phyloP scores from a whole-genome alignment of 2,329 filamentous ascomycete genomes.

The Sclerotinia nivalis region DNA sequence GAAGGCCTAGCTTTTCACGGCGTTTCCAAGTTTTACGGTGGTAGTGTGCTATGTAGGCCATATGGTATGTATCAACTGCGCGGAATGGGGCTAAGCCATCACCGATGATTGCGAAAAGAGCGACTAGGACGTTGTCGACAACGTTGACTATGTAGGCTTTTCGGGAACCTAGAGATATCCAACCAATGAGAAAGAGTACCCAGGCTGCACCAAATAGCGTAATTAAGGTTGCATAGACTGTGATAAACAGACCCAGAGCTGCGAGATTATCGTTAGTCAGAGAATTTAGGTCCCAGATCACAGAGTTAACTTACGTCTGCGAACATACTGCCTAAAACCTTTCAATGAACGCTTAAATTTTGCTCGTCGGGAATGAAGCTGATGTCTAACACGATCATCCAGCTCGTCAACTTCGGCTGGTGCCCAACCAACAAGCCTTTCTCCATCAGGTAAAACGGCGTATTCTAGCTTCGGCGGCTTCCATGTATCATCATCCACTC shows the following conservation, averaged over 20 bases:
- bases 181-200: conserved; percentile 86
- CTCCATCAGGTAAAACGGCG: conserved; percentile 74
- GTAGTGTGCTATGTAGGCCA: conserved; percentile 77
- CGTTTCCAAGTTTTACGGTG: conserved; percentile 48
- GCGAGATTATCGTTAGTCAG: conserved; percentile 7
- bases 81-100: conserved; percentile 73
- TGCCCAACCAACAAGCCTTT: conserved; percentile 72
- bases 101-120: conserved; percentile 68
- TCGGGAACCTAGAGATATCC: conserved; percentile 76
- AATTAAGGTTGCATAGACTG: conserved; percentile 79
- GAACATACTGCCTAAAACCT: conserved; percentile 77
- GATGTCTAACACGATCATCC: conserved; percentile 85
- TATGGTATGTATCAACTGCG: conserved; percentile 81
- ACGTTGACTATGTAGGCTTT: conserved; percentile 69
- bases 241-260: conserved; percentile 78
- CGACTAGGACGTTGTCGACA: conserved; percentile 69
- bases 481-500: conserved; percentile 28
- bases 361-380: conserved; percentile 77
- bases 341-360: conserved; percentile 76
- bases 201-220: conserved; percentile 82
- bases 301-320: conserved; percentile 54
- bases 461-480: conserved; percentile 47
- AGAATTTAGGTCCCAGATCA: background rate
- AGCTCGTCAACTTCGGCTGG: conserved; percentile 71
- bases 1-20: conserved; percentile 61